Evolutionary conservation across 441 rosid species (phyloP).

Genomic region (Erodium moschatum): DNA sequence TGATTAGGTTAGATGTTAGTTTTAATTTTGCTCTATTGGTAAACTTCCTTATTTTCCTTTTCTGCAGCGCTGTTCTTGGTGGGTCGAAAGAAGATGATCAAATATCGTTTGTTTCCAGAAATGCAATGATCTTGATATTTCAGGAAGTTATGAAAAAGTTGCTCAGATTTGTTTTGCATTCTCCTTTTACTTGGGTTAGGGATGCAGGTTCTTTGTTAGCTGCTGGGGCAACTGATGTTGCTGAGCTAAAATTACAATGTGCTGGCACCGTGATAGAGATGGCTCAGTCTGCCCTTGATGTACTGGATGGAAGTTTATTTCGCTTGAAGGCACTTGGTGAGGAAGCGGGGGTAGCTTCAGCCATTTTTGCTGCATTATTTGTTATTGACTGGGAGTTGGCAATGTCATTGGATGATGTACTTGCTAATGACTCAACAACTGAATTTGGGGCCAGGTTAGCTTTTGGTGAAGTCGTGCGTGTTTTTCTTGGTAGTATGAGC

Average conservation of each 20-base stretch:
- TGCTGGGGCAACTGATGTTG: constrained; percentile 26
- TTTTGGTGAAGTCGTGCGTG: constrained; percentile 36
- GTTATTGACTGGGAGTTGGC: constrained; percentile 60
- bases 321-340: constrained; percentile 45
- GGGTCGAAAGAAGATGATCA: constrained; percentile 45
- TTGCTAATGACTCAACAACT: constrained; percentile 34
- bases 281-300: constrained; percentile 59
- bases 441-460: constrained; percentile 31
- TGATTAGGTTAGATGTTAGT: not conserved
- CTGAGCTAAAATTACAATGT: constrained; percentile 26
- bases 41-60: constrained; percentile 21
- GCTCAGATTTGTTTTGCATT: constrained; percentile 42
- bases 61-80: constrained; percentile 74
- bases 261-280: constrained; percentile 27
- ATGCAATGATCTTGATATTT: constrained; percentile 41
- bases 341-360: constrained; percentile 46
- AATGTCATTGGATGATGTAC: constrained; percentile 23
- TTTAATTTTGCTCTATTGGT: constrained; percentile 11
- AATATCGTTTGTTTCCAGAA: constrained; percentile 49
- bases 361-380: constrained; percentile 49
- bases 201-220: constrained; percentile 40
- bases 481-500: constrained; percentile 36
- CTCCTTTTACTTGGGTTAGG: constrained; percentile 53
- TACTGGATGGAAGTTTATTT: constrained; percentile 56
- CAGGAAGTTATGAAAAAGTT: constrained; percentile 44